phyloP scores from a whole-genome alignment of 257 asterid species.

The Solanum medicagineum region DNA sequence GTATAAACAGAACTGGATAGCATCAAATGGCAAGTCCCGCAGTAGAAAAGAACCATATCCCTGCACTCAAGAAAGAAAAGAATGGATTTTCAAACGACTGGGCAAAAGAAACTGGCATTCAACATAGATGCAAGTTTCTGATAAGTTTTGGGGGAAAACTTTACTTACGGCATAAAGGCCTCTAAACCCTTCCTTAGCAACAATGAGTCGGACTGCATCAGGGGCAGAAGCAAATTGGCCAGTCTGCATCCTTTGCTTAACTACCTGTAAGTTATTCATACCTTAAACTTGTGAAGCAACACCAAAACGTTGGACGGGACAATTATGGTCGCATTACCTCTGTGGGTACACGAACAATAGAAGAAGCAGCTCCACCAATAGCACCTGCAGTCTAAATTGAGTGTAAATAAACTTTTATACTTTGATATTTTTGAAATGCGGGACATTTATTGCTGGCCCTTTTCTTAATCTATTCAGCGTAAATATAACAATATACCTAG shows the following conservation, averaged over 20 bases:
- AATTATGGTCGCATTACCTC: constrained; percentile 24
- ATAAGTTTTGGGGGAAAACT: not conserved
- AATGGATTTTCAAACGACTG: not conserved
- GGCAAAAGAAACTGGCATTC: not conserved
- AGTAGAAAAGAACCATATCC: constrained; percentile 61
- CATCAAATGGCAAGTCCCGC: constrained; percentile 71
- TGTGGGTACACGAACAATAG: constrained; percentile 61
- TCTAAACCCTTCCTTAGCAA: constrained; percentile 53
- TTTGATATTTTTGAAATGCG: not conserved
- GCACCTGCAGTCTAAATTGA: constrained; percentile 59
- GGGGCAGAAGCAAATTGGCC: constrained; percentile 58
- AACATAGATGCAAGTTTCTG: not conserved
- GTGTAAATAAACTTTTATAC: constrained; percentile 2
- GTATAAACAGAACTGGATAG: constrained; percentile 57
- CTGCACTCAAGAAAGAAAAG: constrained; percentile 14
- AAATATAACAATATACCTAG: not conserved
- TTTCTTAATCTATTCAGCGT: not conserved
- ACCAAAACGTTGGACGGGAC: not conserved
- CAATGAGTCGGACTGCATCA: constrained; percentile 42
- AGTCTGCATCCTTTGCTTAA: constrained; percentile 65
- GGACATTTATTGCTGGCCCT: not conserved
- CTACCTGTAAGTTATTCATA: constrained; percentile 26
- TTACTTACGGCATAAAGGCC: constrained; percentile 54
- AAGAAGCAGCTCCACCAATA: constrained; percentile 60
- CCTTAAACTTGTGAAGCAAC: not conserved